Evolutionary conservation across 352 stramenopile genomes (phyloP), one percentile per base, ranked within the genome.

Genomic region (Phytophthora crassamura): DNA sequence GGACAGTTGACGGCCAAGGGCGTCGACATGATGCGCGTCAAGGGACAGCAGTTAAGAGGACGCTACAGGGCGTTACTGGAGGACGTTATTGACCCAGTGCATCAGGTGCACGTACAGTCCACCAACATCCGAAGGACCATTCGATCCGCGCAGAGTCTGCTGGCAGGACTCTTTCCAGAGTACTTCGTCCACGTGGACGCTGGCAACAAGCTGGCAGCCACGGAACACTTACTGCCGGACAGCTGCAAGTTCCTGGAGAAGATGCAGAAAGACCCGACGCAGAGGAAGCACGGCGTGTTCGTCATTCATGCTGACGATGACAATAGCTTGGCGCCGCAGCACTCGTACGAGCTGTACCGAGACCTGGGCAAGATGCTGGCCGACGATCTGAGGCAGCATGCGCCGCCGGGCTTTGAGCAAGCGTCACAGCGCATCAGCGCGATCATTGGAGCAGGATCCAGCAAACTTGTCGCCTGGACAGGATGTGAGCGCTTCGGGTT

Each of bases 121-220:
- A 94, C 86, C 47, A 93, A 94, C 63, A 86, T 94, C 48, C 67
- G 80, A 1, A 74, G 84, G 15, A 94, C 86, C 25, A 88, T 93
- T 36, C 75, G 78, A 2, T 92, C 86, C 15, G 77, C 82, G 35
- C 84, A 94, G 68, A 84, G 82, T 66, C 59, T 93, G 22, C 69
- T 93, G 16, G 73, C 64, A 4, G 86, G 86, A 11, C 69, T 94
- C 50, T 93, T 92, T 30, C 84, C 81, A 1, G 66, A 84, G 25
- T 64, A 70, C 41, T 89, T 89, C 52, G 16, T 42, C 3, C 45
- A 71, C 5, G 57, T 67, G 4, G 38, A 71, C 28, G 59, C 32
- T 3, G 22, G 34, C 34, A 65, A 69, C 45, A 9, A 53, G 14
- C 16, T 69, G 46, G 39, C 41, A 16, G 20, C 43, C 10, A 63